Evolutionary conservation across 495 filamentous ascomycete genomes (phyloP), one percentile per base, ranked within the genome.

Genomic region (Friedmanniomyces endolithicus): DNA sequence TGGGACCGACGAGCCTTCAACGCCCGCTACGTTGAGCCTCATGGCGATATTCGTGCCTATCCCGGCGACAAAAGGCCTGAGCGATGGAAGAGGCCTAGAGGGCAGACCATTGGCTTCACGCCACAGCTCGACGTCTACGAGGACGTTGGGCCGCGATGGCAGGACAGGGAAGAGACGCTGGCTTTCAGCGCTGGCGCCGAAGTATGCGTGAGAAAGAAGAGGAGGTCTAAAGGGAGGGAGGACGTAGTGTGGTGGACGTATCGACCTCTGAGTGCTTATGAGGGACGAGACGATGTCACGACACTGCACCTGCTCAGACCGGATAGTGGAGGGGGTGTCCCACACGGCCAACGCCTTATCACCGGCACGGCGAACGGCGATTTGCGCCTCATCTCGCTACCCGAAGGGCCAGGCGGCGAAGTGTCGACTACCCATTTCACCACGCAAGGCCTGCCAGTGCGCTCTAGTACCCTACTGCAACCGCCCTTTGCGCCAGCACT

Each of bases 201-300:
- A 52, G 54, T 86, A 1, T 60, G 75, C 16, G 50, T 86, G 44
- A 67, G 77, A 3, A 51, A 50, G 23, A 48, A 27, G 33, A 61
- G 65, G 29, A 74, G 70, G 50, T 53, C 50, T 27, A 56, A 55
- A n/a, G 51, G 54, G 9, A 50, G 52, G 20, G 58, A 55, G 19
- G 7, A 58, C 46, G 50, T 50, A 16, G n/a, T 43, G 16, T 84
- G 77, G 75, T 59, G 75, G 45, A 66, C 71, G 0, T 82, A 80
- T 60, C 73, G 76, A 55, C 73, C 78, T 40, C 53, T 73, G 25
- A 68, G 75, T 4, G 65, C 72, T 49, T 59, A 64, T 11, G 79
- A 76, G 56, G 82, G 80, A n/a, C 70, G 71, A 50, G 83, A 84
- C 59, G 83, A 86, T 66, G 77, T 85, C 43, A 78, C 76, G 33